phyloP scores from a whole-genome alignment of 2,329 filamentous ascomycete genomes.

The Alternaria burnsii region DNA sequence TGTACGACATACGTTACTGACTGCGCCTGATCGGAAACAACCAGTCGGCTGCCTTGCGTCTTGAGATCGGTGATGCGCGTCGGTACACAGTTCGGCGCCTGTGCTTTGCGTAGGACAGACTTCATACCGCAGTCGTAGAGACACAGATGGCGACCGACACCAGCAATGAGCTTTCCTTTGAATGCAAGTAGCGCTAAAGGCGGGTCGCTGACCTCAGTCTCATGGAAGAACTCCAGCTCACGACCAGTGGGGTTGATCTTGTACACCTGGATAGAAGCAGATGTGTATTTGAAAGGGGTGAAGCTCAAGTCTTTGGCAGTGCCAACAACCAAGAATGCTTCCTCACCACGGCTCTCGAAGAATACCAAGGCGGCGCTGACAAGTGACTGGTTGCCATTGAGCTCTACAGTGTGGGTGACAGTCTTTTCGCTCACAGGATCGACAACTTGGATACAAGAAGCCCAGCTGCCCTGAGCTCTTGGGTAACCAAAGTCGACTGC shows the following conservation, averaged over 20 bases:
- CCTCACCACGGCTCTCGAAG: constrained; percentile 83
- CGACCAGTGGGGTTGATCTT: constrained; percentile 87
- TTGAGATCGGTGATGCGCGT: constrained; percentile 89
- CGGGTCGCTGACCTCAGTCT: constrained; percentile 89
- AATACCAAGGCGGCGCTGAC: constrained; percentile 84
- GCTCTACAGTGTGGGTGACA: constrained; percentile 79
- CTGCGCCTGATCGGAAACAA: constrained; percentile 92
- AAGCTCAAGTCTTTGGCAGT: constrained; percentile 90
- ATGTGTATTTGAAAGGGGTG: constrained; percentile 73
- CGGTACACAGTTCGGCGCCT: constrained; percentile 74
- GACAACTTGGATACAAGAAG: constrained; percentile 91
- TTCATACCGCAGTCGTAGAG: constrained; percentile 94
- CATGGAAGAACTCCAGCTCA: constrained; percentile 92
- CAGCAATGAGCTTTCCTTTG: constrained; percentile 88
- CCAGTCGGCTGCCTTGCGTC: constrained; percentile 88
- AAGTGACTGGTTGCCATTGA: constrained; percentile 90
- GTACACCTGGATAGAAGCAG: constrained; percentile 92
- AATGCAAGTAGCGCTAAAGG: constrained; percentile 91
- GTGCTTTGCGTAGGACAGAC: constrained; percentile 89
- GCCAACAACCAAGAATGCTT: constrained; percentile 91
- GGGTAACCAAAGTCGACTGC: constrained; percentile 90
- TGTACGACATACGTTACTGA: constrained; percentile 92
- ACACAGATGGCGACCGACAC: constrained; percentile 80
- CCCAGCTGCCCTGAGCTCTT: constrained; percentile 84
- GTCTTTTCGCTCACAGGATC: constrained; percentile 77